Evolutionary conservation across 495 filamentous ascomycete genomes (phyloP).

Genomic region (Pseudomonodictys pantanalensis): DNA sequence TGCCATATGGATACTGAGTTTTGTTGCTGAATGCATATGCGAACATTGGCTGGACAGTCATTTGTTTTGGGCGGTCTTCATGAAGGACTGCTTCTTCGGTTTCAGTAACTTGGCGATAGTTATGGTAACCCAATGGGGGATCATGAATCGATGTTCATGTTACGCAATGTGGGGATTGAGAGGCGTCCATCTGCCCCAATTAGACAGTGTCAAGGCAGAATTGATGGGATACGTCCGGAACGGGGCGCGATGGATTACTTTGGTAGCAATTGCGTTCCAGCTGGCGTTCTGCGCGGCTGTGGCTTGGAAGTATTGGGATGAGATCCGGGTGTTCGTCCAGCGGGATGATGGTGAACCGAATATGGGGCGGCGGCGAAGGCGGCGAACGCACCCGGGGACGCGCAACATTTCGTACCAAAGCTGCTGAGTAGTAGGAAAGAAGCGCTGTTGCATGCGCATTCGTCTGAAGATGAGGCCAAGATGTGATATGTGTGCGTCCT

Average conservation of each 20-base stretch:
- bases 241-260: conserved; percentile 3
- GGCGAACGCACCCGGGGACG: no score
- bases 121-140: conserved; percentile 11
- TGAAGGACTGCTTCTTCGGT: conserved; percentile 11
- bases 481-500: no score
- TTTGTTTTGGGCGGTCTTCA: conserved; percentile 14
- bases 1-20: conserved; percentile 10
- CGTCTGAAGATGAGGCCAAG: neutral
- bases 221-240: conserved; percentile 11
- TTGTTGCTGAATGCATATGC: conserved; percentile 1
- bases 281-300: conserved; percentile 6
- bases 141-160: conserved; percentile 16
- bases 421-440: neutral
- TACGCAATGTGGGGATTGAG: conserved; percentile 2
- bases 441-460: neutral
- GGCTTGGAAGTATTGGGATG: conserved; percentile 11
- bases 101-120: conserved; percentile 1
- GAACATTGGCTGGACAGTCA: conserved; percentile 1
- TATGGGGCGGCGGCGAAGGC: neutral
- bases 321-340: conserved; percentile 14
- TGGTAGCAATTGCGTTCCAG: conserved; percentile 16
- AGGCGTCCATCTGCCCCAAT: conserved; percentile 5
- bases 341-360: conserved; percentile 14
- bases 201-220: neutral
- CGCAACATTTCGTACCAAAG: neutral